phyloP scores from a whole-genome alignment of 2,329 filamentous ascomycete genomes.

The Elsinoe australis region DNA sequence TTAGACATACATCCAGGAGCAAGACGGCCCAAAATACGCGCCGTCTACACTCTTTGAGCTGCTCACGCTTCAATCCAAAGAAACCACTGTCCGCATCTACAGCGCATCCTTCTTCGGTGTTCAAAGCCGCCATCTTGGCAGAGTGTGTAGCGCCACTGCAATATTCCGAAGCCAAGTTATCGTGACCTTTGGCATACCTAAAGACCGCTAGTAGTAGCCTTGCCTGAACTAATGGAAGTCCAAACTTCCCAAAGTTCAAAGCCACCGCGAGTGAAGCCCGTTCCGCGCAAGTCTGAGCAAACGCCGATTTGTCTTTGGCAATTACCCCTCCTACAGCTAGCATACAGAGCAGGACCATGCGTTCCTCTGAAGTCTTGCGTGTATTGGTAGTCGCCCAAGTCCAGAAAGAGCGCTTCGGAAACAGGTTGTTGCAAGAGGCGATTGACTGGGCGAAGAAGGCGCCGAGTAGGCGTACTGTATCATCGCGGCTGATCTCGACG shows the following conservation, averaged over 20 bases:
- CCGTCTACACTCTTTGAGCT: constrained; percentile 57
- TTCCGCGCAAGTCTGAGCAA: constrained; percentile 43
- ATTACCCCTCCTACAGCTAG: constrained; percentile 52
- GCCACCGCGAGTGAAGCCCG: constrained; percentile 53
- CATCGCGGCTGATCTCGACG: constrained; percentile 42
- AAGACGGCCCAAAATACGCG: constrained; percentile 67
- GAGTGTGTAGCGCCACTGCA: constrained; percentile 55
- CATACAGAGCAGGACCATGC: constrained; percentile 54
- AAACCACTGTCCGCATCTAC: constrained; percentile 20
- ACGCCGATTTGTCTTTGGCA: constrained; percentile 37
- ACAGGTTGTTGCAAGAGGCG: constrained; percentile 48
- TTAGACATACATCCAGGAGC: constrained; percentile 56
- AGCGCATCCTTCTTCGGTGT: constrained; percentile 48
- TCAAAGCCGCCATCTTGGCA: constrained; percentile 53
- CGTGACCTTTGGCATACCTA: constrained; percentile 54
- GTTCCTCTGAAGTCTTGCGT: constrained; percentile 36
- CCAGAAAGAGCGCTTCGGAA: constrained; percentile 48
- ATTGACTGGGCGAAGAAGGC: constrained; percentile 53
- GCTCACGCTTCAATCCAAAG: constrained; percentile 27
- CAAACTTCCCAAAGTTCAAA: constrained; percentile 45
- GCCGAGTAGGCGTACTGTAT: constrained; percentile 46
- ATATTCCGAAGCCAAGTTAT: constrained; percentile 55
- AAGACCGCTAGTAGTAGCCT: constrained; percentile 60
- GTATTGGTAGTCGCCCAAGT: constrained; percentile 47
- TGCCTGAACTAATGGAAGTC: constrained; percentile 58